A percentile compares a stretch with the other conserved stretches of the same genome.
Conservation (phyloP, 352 stramenopile genomes). For the Globisporangium alternatum region DNA sequence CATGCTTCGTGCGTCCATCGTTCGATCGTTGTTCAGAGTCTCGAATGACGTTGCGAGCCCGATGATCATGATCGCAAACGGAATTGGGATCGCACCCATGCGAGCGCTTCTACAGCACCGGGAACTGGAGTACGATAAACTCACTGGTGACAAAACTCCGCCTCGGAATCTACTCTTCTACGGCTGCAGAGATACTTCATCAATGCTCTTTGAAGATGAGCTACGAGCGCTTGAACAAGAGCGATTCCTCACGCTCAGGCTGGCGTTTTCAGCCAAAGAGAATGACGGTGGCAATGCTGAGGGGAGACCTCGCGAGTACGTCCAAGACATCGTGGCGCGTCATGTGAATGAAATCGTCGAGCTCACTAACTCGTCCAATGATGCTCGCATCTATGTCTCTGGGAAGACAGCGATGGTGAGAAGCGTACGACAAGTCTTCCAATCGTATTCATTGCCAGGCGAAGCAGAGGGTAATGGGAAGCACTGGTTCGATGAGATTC, state of each 20-base stretch:
- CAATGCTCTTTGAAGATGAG: conserved; percentile 34
- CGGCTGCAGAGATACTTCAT: conserved; percentile 24
- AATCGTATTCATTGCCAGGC: not conserved
- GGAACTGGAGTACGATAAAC: conserved; percentile 14
- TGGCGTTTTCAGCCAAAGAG: conserved; percentile 22
- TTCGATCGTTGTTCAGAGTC: conserved; percentile 88
- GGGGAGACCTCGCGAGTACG: conserved; percentile 13
- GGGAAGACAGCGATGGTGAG: conserved; percentile 9
- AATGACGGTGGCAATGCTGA: not conserved
- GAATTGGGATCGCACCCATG: conserved; percentile 90
- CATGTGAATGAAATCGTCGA: conserved; percentile 19
- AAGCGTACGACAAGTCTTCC: conserved; percentile 11
- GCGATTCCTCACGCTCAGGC: conserved; percentile 26
- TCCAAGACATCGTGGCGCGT: conserved; percentile 25
- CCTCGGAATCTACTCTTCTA: conserved; percentile 36
- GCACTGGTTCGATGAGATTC: conserved; percentile 14
- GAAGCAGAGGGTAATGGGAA: not conserved
- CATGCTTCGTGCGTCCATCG: conserved; percentile 87
- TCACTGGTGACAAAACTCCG: not conserved
- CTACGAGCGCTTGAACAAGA: conserved; percentile 28
- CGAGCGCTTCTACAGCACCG: conserved; percentile 42
- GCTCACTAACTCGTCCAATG: not conserved
- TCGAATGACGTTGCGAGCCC: conserved; percentile 68
- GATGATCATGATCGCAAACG: conserved; percentile 90
- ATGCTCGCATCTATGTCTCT: conserved; percentile 14